Evolutionary conservation across 768 basidiomycete species (phyloP), one percentile per base, ranked within the genome.

Genomic region (Tulasnella sp.): DNA sequence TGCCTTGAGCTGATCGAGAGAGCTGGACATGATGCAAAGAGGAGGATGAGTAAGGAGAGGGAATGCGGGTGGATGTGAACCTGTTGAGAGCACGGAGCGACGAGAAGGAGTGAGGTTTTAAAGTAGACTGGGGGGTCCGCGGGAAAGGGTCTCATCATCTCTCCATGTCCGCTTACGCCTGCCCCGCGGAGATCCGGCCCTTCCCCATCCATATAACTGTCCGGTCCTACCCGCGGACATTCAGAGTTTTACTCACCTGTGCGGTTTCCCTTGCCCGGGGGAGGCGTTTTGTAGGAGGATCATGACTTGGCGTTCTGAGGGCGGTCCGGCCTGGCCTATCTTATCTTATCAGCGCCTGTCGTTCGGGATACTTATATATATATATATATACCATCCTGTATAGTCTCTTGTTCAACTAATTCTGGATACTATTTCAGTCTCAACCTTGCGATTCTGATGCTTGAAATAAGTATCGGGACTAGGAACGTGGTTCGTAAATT

Each of bases 1-100:
- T 83, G 93, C 90, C 86, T 97, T 97, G 86, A 97, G 94, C 81
- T 83, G 82, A 81, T 87, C 87, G 82, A 88, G 85, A 48, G 85
- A 84, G 81, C 84, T 83, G 80, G 86, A 81, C 87, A 87, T 87
- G 48, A 41, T 69, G 28, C 28, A 37, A 16, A 54, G n/a, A 11
- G 54, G 54, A 54, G 54, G 24, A 46, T 46, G 46, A 46, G 16
- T 46, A 46, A 46, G 54, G 54, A n/a, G 54, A 54, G 64, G 64
- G 64, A 20, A 69, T 69, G 64, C 64, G 64, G 14, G 64, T 28
- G 34, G 64, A 69, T 28, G 34, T 69, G 34, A 69, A 69, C 24
- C 16, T 28, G 64, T 31, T 14, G 31, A 20, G 64, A 37, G 31
- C 37, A 11, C 3, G 31, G 34, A 37, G 64, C 7, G 11, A 37